These are phyloP conservation scores for Eucommia ulmoides DNA, from an alignment of 257 asterid species.

Conservation along the genomic window DNA sequence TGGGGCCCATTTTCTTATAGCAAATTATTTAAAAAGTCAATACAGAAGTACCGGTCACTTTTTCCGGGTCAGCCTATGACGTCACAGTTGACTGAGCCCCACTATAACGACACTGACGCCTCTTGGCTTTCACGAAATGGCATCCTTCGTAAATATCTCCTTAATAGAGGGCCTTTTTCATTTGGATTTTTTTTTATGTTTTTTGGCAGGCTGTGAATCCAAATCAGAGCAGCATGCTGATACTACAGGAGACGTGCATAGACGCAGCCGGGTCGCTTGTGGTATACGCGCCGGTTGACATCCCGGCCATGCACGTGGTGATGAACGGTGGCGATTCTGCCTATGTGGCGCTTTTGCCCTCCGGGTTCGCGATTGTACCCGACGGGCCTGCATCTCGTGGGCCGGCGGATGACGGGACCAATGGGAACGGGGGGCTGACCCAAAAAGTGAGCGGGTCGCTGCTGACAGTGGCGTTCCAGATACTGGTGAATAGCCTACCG, in stretches of 20 bases:
- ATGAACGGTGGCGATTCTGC: constrained; percentile 97
- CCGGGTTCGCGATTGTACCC: constrained; percentile 81
- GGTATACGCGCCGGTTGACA: constrained; percentile 97
- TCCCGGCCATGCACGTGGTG: constrained; percentile 84
- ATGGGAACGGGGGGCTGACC: constrained; percentile 20
- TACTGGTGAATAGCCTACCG: constrained; percentile 70
- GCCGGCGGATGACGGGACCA: constrained; percentile 14
- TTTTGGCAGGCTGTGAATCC: constrained; percentile 43
- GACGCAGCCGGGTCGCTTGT: constrained; percentile 82
- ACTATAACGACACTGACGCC: constrained; percentile 16
- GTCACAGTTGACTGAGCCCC: constrained; percentile 25
- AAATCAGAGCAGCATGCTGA: constrained; percentile 77
- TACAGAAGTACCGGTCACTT: constrained; percentile 13
- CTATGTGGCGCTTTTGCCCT: constrained; percentile 79
- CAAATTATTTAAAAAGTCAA: no score
- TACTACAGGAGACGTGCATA: constrained; percentile 77
- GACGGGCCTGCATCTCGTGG: constrained; percentile 61
- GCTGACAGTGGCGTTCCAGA: constrained; percentile 83
- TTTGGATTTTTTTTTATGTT: neutral
- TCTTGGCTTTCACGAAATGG: neutral
- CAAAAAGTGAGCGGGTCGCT: constrained; percentile 57
- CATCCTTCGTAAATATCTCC: neutral
- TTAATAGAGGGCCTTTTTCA: constrained; percentile 9
- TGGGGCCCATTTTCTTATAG: no score
- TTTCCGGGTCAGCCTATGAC: constrained; percentile 29